Evolutionary conservation across 2,329 filamentous ascomycete species (phyloP).

Genomic region (Colletotrichum sp.): DNA sequence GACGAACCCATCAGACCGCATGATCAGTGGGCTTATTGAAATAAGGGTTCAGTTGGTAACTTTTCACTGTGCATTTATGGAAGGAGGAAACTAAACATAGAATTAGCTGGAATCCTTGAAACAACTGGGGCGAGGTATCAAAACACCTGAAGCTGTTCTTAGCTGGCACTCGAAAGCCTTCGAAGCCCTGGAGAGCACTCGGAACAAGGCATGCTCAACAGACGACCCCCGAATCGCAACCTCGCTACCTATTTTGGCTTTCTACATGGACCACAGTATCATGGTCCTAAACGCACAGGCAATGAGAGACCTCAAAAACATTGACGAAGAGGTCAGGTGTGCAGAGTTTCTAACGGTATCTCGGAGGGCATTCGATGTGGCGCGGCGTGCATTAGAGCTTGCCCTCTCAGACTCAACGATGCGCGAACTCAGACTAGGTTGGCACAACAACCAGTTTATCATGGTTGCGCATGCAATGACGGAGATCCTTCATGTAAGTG

Average conservation of each 20-base stretch:
- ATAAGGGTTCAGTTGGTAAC: slow-evolving; percentile 23
- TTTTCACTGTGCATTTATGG: background rate
- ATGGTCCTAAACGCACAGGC: slow-evolving; percentile 28
- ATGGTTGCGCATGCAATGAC: slow-evolving; percentile 27
- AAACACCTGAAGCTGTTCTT: slow-evolving; percentile 19
- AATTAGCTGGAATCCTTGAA: background rate
- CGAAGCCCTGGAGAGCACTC: background rate
- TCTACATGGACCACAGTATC: slow-evolving; percentile 29
- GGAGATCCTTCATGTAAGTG: slow-evolving; percentile 22
- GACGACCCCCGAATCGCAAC: background rate
- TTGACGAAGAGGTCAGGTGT: slow-evolving; percentile 11
- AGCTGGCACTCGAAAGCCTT: slow-evolving; percentile 24
- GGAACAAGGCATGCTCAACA: background rate
- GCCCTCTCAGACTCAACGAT: slow-evolving; percentile 7
- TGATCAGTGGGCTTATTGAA: slow-evolving; percentile 26
- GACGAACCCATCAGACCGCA: slow-evolving; percentile 23
- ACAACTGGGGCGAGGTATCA: slow-evolving; percentile 16
- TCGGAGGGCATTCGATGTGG: background rate
- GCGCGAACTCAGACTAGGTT: slow-evolving; percentile 23
- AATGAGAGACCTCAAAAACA: slow-evolving; percentile 22
- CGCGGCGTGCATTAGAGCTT: background rate
- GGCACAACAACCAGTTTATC: slow-evolving; percentile 29
- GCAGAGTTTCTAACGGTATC: background rate
- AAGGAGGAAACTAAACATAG: background rate
- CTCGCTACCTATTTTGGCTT: slow-evolving; percentile 22